Base-by-base conservation (phyloP, 164 flowering plant genomes). In the Nelumbo lutea region DNA sequence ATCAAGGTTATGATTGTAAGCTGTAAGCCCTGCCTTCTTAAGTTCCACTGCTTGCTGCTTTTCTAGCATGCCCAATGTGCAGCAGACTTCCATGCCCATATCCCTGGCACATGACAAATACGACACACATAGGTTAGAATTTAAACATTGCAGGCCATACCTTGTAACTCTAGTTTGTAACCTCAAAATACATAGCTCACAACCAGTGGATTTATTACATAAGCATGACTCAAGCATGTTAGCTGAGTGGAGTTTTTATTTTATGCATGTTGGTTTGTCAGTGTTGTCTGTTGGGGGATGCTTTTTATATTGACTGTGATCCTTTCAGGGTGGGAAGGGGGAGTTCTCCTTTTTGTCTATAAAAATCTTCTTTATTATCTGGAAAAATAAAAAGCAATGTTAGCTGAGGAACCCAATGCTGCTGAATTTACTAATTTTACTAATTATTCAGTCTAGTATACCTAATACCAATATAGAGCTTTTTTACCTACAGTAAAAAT, bases 11-110 rank as follows among this genome's bases (percentile, higher is more conserved):
- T 96, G 99, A 72, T 96, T 96, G 73, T 93, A 96, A 59, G 99
- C 98, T 52, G 98, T 96, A 15, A 96, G 93, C 14, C 99, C 99
- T 42, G 99, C 99, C 74, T 87, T 79, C 84, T 93, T 96, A 15
- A 96, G 91, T 61, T 89, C 92, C 59, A 80, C 38, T 56, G 99
- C 99, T 79, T 96, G 99, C 78, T 93, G 97, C 80, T 91, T 88
- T 83, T 91, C 99, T 52, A 96, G 65, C 99, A 96, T 96, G 66
- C 99, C 99, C 80, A 96, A 79, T 10, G 98, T 96, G 85, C 99
- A 93, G 76, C 98, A 96, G 1, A 91, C 98, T 81, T 93, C 98
- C 98, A 96, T 90, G n/a, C 92, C 98, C 98, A 96, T 93, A 6
- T 68, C 87, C 82, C 98, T 93, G 83, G 53, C 42, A 61, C 47